Conservation (phyloP, 495 filamentous ascomycete genomes). For the Sporormia fimetaria region DNA sequence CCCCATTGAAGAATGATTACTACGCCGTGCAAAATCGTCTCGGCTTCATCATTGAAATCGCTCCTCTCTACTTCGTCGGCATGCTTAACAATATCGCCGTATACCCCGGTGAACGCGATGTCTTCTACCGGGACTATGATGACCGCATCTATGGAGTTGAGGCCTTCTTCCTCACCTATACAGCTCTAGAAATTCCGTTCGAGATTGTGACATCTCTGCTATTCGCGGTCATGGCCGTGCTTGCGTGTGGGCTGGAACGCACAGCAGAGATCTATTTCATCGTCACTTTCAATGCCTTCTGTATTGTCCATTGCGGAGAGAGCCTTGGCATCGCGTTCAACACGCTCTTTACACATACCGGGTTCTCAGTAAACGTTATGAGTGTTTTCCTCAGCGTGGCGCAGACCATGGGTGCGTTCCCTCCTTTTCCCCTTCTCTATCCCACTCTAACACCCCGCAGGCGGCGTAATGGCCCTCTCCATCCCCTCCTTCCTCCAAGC, state of each 20-base stretch:
- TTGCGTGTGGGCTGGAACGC: slow-evolving; percentile 52
- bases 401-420: slow-evolving; percentile 42
- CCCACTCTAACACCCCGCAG: slow-evolving; percentile 10
- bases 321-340: slow-evolving; percentile 71
- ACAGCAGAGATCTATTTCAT: slow-evolving; percentile 53
- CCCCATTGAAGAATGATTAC: slow-evolving; percentile 56
- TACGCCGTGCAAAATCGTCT: slow-evolving; percentile 57
- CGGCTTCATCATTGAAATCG: slow-evolving; percentile 58
- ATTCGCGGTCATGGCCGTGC: slow-evolving; percentile 47
- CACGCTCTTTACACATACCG: slow-evolving; percentile 59
- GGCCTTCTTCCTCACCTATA: slow-evolving; percentile 58
- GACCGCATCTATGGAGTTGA: slow-evolving; percentile 56
- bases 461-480: slow-evolving; percentile 55
- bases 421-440: background rate
- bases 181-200: slow-evolving; percentile 55
- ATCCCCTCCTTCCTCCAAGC: slow-evolving; percentile 54
- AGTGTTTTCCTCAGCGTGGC: slow-evolving; percentile 53
- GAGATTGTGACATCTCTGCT: slow-evolving; percentile 52
- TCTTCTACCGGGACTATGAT: slow-evolving; percentile 59
- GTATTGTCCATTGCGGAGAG: slow-evolving; percentile 61
- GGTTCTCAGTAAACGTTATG: slow-evolving; percentile 61
- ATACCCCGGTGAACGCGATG: slow-evolving; percentile 56
- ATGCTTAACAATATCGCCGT: slow-evolving; percentile 70
- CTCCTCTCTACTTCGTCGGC: slow-evolving; percentile 59
- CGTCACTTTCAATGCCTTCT: slow-evolving; percentile 54